Evolutionary conservation across 2,329 filamentous ascomycete genomes (phyloP), one percentile per base, ranked within the genome.

Genomic region (Alternaria tenuissima): DNA sequence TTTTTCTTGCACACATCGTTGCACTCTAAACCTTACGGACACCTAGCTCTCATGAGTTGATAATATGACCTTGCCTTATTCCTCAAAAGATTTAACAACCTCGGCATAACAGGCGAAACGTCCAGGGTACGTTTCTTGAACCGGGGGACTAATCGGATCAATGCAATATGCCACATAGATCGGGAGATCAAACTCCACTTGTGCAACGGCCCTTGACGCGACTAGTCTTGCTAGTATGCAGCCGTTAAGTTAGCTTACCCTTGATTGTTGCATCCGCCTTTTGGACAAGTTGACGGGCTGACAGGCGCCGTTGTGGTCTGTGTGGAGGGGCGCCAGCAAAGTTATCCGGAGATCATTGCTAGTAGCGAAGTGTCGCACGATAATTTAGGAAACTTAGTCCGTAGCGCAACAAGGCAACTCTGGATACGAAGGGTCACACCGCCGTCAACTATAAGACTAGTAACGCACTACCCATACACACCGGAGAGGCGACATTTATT

Each of bases 401-500:
- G 24, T 26, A 26, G 24, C 24, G 24, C 24, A 26, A 26, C 24
- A 26, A 26, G 0, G 0, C 0, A 26, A 1, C 24, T 7, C 7
- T 26, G 6, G 24, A 26, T 26, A 26, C 24, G 20, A 22, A 22
- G 20, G 20, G 20, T 22, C 20, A 26, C 24, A 26, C 6, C 24
- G 6, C 24, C 0, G 24, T 26, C 7, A 26, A 7, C 24, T 26
- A 26, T 2, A 26, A 1, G 24, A 26, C 2, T 7, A 7, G 7
- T 26, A 26, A 26, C 6, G 24, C 24, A 26, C 24, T 26, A 2
- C 2, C 7, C 24, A 26, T 26, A 26, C 24, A 26, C 24, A 26
- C 24, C 0, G 24, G 6, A 26, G 0, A 26, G 24, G 0, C 7
- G 24, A 26, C 24, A 26, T 26, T 7, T 7, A 26, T 0, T 2